Percentiles rank a stretch among this genome's conserved stretches.
phyloP scores from a whole-genome alignment of 441 rosid genomes.

The Sinapis alba region DNA sequence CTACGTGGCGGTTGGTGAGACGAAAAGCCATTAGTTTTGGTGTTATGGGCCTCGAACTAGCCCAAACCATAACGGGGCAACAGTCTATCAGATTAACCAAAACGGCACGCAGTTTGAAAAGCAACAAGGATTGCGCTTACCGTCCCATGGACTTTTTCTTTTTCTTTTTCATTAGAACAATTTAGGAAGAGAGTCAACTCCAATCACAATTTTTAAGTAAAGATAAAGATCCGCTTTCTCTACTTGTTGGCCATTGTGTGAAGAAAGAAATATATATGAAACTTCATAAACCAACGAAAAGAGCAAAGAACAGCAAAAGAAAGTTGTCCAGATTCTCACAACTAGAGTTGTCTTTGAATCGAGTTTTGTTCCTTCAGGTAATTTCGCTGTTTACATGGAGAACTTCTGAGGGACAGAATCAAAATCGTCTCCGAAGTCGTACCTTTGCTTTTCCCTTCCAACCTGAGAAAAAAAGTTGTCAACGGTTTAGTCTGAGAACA shows the following conservation, averaged over 20 bases:
- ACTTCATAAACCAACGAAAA: conserved; percentile 20
- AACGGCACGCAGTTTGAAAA: conserved; percentile 5
- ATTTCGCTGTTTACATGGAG: conserved; percentile 48
- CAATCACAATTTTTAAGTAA: background rate
- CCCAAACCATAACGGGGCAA: conserved; percentile 11
- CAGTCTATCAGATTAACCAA: background rate
- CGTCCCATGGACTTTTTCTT: background rate
- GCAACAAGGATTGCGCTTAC: background rate
- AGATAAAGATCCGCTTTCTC: conserved; percentile 23
- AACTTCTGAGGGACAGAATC: conserved; percentile 94
- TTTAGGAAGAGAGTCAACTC: background rate
- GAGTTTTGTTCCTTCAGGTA: background rate
- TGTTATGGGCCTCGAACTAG: conserved; percentile 17
- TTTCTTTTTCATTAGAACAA: background rate
- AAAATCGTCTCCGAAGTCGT: conserved; percentile 82
- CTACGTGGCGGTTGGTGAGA: conserved; percentile 20
- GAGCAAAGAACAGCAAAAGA: conserved; percentile 4
- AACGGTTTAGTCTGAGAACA: conserved; percentile 8
- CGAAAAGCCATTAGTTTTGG: background rate
- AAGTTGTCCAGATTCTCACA: conserved; percentile 21
- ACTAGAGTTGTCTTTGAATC: conserved; percentile 15
- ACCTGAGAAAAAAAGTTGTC: conserved; percentile 50
- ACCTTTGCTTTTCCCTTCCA: conserved; percentile 89
- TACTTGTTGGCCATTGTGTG: conserved; percentile 20
- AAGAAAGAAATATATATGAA: conserved; percentile 6